phyloP scores from a whole-genome alignment of 148 eudicot genomes.

The Bassia scoparia region DNA sequence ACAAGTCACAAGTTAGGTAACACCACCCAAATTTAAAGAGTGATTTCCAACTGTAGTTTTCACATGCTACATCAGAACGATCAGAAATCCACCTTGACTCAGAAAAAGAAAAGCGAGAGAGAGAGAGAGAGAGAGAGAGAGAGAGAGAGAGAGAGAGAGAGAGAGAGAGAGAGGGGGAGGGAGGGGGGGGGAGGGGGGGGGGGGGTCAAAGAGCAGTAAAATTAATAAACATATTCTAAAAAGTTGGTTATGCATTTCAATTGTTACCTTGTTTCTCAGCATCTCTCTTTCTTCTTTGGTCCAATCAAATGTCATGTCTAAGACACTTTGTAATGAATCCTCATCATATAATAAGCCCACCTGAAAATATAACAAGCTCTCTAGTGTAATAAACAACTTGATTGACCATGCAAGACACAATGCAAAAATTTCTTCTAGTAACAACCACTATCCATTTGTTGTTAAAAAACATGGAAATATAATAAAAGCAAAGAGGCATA shows the following conservation, averaged over 20 bases:
- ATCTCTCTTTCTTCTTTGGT: slow-evolving; percentile 81
- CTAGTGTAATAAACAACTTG: background rate
- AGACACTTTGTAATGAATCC: slow-evolving; percentile 66
- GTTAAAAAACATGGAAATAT: background rate
- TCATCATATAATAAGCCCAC: slow-evolving; percentile 93
- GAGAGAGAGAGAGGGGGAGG: too few species aligned
- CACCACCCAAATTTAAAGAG: too few species aligned
- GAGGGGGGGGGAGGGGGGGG: too few species aligned
- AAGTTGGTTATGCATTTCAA: background rate
- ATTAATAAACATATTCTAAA: too few species aligned
- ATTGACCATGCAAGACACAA: background rate
- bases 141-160: too few species aligned
- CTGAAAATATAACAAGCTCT: slow-evolving; percentile 39
- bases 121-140: too few species aligned
- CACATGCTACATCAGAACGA: too few species aligned
- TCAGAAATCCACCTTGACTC: too few species aligned
- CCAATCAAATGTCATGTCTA: slow-evolving; percentile 92
- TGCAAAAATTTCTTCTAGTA: background rate
- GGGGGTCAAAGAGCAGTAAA: too few species aligned
- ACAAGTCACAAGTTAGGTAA: too few species aligned
- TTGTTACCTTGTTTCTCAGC: slow-evolving; percentile 80
- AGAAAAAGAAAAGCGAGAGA: too few species aligned
- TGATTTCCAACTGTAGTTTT: too few species aligned
- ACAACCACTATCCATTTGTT: background rate
- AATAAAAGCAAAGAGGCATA: background rate